Conservation (phyloP, 495 filamentous ascomycete species). For the Talaromyces wortmannii region DNA sequence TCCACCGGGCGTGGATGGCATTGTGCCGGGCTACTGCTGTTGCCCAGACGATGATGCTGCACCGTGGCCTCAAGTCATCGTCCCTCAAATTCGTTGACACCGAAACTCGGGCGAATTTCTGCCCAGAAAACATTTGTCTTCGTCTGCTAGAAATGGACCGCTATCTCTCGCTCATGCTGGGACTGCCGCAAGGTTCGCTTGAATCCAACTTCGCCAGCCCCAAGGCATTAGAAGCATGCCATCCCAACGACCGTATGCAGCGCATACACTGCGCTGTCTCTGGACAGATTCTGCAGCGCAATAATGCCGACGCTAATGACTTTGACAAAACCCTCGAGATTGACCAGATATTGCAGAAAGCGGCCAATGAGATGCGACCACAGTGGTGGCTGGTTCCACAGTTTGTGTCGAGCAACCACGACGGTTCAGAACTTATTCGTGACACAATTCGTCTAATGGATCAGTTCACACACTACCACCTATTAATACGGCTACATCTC, state of each 20-base stretch:
- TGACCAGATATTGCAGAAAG: no score
- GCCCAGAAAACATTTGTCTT: conserved; percentile 8
- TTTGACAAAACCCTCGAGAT: no score
- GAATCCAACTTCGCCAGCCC: conserved; percentile 18
- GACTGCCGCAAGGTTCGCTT: conserved; percentile 31
- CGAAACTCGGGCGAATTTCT: conserved; percentile 6
- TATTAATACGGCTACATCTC: conserved; percentile 20
- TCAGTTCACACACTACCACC: conserved; percentile 35
- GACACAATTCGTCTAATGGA: conserved; percentile 16
- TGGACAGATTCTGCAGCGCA: conserved; percentile 40
- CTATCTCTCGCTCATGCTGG: conserved; percentile 34
- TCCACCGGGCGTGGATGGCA: conserved; percentile 34
- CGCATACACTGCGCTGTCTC: conserved; percentile 15
- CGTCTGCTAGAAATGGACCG: conserved; percentile 21
- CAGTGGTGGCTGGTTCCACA: conserved; percentile 13
- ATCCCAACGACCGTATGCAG: conserved; percentile 15
- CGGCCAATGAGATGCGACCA: no score
- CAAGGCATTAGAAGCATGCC: conserved; percentile 5
- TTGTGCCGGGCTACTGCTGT: conserved; percentile 25
- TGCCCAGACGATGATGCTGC: conserved; percentile 17
- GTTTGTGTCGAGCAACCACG: neutral
- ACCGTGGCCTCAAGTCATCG: conserved; percentile 10
- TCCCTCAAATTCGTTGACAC: conserved; percentile 10
- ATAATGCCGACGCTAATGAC: neutral
- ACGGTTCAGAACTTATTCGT: neutral